These are phyloP conservation scores for Chionographis japonica DNA, from an alignment of 106 monocot species.

Conservation along the genomic window DNA sequence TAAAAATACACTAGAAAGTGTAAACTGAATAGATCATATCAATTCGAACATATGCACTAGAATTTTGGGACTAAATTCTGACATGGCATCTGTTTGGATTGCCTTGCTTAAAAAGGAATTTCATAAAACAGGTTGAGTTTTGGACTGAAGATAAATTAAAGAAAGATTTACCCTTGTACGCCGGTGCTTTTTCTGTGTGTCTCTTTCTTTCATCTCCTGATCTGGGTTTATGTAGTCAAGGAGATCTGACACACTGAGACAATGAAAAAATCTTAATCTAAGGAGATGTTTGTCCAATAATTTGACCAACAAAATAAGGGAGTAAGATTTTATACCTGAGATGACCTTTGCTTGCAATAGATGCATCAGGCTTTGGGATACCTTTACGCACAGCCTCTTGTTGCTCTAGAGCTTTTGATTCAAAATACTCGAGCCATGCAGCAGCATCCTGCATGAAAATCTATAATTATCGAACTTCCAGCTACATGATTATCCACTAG, in stretches of 20 bases:
- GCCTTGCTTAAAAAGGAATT: slow-evolving; percentile 4
- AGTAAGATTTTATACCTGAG: slow-evolving; percentile 56
- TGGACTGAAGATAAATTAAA: neutral
- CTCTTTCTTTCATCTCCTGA: slow-evolving; percentile 67
- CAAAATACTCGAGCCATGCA: slow-evolving; percentile 98
- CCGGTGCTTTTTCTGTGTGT: slow-evolving; percentile 54
- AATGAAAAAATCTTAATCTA: slow-evolving; percentile 29
- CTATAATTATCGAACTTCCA: slow-evolving; percentile 1
- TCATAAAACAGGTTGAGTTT: neutral
- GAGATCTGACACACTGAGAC: slow-evolving; percentile 94
- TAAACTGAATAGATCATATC: too few relatives aligned
- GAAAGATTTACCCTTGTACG: slow-evolving; percentile 47
- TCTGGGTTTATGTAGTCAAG: slow-evolving; percentile 97
- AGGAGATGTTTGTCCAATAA: slow-evolving; percentile 5
- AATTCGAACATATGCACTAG: too few relatives aligned
- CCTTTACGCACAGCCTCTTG: slow-evolving; percentile 91
- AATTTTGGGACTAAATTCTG: neutral
- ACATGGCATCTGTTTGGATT: neutral
- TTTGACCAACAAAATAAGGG: neutral
- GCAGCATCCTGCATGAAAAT: slow-evolving; percentile 70
- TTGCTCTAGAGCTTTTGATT: slow-evolving; percentile 86
- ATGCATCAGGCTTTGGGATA: slow-evolving; percentile 89
- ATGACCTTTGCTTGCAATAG: slow-evolving; percentile 97
- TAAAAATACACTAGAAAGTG: too few relatives aligned
- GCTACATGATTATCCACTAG: neutral